phyloP scores from a whole-genome alignment of 805 yeast genomes.

The Saturnispora mendoncae region DNA sequence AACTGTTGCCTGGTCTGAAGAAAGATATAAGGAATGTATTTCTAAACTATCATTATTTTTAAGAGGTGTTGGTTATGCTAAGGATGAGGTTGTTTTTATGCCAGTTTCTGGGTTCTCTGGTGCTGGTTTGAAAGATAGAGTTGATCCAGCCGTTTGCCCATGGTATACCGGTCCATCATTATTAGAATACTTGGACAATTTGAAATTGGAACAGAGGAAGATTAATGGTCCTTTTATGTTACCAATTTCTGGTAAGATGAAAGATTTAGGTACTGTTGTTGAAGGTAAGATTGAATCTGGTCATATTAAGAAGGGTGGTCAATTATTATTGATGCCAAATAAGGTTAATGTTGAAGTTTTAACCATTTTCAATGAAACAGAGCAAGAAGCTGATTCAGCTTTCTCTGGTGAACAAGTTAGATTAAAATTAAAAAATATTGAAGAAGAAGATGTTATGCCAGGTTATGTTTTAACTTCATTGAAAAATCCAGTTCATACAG shows the following conservation, averaged over 20 bases:
- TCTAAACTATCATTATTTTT: constrained; percentile 68
- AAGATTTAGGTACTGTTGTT: constrained; percentile 93
- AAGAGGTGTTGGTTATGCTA: constrained; percentile 83
- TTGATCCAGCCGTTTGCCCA: constrained; percentile 61
- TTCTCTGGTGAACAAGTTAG: constrained; percentile 96
- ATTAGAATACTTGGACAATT: constrained; percentile 77
- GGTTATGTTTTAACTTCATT: constrained; percentile 89
- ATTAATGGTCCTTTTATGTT: constrained; percentile 95
- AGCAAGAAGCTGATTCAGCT: constrained; percentile 84
- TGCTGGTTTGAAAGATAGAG: constrained; percentile 87
- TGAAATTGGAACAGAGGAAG: constrained; percentile 77
- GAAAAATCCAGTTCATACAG: constrained; percentile 83
- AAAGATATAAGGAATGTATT: constrained; percentile 93
- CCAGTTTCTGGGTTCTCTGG: constrained; percentile 99
- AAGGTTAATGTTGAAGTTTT: constrained; percentile 73
- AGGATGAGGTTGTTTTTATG: constrained; percentile 83
- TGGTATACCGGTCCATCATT: constrained; percentile 94
- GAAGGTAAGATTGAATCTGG: constrained; percentile 99
- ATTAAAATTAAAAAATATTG: constrained; percentile 87
- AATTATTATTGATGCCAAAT: constrained; percentile 87
- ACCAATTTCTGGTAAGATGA: constrained; percentile 90
- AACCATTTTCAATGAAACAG: constrained; percentile 89
- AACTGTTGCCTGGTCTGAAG: constrained; percentile 92
- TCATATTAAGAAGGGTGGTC: constrained; percentile 70
- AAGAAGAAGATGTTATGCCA: constrained; percentile 88